Percentiles rank a stretch among this genome's conserved stretches.
Conservation (phyloP, 148 eudicot species). For the Gaultheria prostrata region DNA sequence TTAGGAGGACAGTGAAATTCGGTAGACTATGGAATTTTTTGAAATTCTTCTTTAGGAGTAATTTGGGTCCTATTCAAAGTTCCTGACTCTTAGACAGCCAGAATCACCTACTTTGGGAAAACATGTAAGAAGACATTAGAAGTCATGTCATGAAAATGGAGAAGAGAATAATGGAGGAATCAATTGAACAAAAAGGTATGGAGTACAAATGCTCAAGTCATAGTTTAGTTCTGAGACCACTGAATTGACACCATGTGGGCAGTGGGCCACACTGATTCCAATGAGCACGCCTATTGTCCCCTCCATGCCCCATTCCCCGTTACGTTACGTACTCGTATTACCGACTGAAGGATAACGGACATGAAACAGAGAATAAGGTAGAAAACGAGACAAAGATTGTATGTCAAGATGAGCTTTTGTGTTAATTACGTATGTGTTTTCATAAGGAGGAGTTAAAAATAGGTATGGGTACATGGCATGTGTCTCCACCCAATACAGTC, state of each 20-base stretch:
- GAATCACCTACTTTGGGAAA: too few species aligned
- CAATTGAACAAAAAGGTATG: conserved; percentile 1
- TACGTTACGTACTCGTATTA: neutral
- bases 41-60: neutral
- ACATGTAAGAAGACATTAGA: neutral
- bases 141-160: neutral
- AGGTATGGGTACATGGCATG: too few species aligned
- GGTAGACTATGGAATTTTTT: neutral
- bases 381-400: neutral
- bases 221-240: conserved; percentile 6
- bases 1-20: neutral
- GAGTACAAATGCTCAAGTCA: conserved; percentile 9
- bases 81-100: neutral
- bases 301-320: neutral
- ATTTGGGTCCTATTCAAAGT: neutral
- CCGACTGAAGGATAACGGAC: neutral
- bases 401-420: too few species aligned
- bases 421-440: too few species aligned
- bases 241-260: conserved; percentile 14
- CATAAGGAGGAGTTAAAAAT: too few species aligned
- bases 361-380: neutral
- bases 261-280: conserved; percentile 7
- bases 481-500: too few species aligned
- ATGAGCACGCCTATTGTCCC: neutral
- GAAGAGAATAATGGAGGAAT: neutral